These are phyloP conservation scores for Claviceps citrina DNA, from an alignment of 2,329 filamentous ascomycete genomes.

Conservation along the genomic window DNA sequence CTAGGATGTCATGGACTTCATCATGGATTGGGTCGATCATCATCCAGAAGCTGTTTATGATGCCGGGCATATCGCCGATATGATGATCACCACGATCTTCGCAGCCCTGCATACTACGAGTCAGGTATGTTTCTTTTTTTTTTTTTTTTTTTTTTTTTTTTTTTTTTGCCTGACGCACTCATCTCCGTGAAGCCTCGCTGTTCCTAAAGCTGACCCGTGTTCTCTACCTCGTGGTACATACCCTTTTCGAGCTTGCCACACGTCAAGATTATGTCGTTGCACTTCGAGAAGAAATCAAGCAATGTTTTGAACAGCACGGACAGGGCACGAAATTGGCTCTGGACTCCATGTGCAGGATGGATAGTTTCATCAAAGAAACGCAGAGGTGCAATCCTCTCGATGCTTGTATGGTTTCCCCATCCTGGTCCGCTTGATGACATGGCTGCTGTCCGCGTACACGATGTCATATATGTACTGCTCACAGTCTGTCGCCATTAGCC, in stretches of 20 bases:
- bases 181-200: not conserved
- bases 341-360: conserved; percentile 7
- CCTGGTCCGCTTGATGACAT: not conserved
- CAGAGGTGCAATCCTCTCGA: conserved; percentile 8
- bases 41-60: not conserved
- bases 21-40: conserved; percentile 7
- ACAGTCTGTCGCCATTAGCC: not conserved
- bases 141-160: not conserved
- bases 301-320: conserved; percentile 6
- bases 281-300: conserved; percentile 6
- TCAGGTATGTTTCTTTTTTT: conserved; percentile 2
- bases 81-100: conserved; percentile 7
- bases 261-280: conserved; percentile 6
- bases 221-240: conserved; percentile 2
- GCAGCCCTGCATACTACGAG: conserved; percentile 8
- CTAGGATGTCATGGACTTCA: conserved; percentile 8
- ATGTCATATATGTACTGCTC: no score
- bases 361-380: conserved; percentile 10
- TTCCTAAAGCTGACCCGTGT: not conserved
- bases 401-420: conserved; percentile 2
- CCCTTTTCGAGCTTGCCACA: conserved; percentile 8
- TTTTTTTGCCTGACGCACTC: not conserved
- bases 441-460: no score
- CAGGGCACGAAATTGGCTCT: conserved; percentile 5
- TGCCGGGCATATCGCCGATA: conserved; percentile 5